A percentile compares a stretch with the other conserved stretches of the same genome.
Conservation (phyloP, 345 rosid species). For the Lagerstroemia speciosa region DNA sequence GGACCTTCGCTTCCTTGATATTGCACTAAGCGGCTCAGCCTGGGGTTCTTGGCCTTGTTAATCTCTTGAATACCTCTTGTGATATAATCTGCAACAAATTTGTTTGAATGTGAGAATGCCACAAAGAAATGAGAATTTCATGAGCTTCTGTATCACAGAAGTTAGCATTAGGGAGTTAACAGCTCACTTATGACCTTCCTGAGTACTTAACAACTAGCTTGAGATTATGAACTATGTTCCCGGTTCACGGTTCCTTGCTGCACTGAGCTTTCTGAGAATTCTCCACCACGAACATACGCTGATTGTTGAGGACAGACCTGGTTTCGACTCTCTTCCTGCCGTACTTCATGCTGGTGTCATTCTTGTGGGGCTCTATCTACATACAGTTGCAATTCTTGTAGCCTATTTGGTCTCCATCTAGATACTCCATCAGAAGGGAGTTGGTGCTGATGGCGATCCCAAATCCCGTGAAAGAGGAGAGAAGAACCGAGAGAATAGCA, state of each 20-base stretch:
- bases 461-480: slow-evolving; percentile 47
- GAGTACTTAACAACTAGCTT: background rate
- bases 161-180: background rate
- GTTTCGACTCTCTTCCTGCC: slow-evolving; percentile 6
- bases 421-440: slow-evolving; percentile 41
- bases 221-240: background rate
- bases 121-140: no score
- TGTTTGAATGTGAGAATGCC: no score
- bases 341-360: slow-evolving; percentile 12
- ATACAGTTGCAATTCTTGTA: slow-evolving; percentile 12
- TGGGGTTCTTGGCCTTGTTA: no score
- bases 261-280: background rate
- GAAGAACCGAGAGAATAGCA: slow-evolving; percentile 39
- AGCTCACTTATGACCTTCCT: background rate
- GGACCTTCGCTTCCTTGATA: no score
- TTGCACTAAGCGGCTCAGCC: no score
- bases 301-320: background rate
- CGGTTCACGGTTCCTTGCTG: background rate
- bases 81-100: no score
- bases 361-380: slow-evolving; percentile 15
- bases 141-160: no score
- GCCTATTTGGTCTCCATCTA: slow-evolving; percentile 39
- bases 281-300: background rate
- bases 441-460: slow-evolving; percentile 52
- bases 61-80: no score